These are phyloP conservation scores for Neurospora sp. DNA, from an alignment of 495 filamentous ascomycete species.

Conservation along the genomic window DNA sequence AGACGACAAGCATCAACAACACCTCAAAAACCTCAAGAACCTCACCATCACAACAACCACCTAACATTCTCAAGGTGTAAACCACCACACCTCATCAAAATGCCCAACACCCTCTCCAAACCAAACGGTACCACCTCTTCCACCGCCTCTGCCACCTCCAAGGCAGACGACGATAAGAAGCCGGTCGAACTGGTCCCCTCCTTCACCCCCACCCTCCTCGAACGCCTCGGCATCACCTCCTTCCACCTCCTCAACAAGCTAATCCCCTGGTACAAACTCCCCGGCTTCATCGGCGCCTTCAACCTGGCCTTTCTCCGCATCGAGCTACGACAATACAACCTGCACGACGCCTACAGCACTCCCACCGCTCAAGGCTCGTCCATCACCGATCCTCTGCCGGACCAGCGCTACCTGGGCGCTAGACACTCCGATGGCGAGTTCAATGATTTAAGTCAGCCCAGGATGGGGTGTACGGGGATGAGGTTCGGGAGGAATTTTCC, in stretches of 20 bases:
- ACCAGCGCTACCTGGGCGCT: constrained; percentile 16
- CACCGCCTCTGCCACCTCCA: not conserved
- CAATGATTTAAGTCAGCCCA: constrained; percentile 27
- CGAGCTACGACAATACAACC: constrained; percentile 30
- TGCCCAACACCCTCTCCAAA: not conserved
- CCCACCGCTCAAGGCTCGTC: constrained; percentile 17
- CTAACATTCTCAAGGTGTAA: not conserved
- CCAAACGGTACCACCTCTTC: not conserved
- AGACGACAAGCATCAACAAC: not conserved
- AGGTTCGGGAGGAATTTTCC: constrained; percentile 33
- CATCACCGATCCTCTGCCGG: constrained; percentile 12
- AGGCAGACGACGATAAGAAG: not conserved
- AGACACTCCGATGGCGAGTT: constrained; percentile 33
- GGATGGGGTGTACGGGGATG: constrained; percentile 36
- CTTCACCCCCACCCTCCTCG: constrained; percentile 11
- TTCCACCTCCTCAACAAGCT: constrained; percentile 28
- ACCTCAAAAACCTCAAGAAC: not conserved
- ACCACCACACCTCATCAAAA: not conserved
- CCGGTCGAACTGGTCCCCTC: not conserved
- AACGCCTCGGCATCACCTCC: constrained; percentile 16
- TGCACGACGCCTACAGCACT: constrained; percentile 30
- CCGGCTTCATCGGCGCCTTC: constrained; percentile 23
- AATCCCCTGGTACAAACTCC: constrained; percentile 31
- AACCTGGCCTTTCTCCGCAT: constrained; percentile 29
- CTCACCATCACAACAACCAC: not conserved